A percentile compares a stretch with the other conserved stretches of the same genome.
Evolutionary conservation across 257 asterid genomes (phyloP).

Genomic region (Leonotis leonurus): DNA sequence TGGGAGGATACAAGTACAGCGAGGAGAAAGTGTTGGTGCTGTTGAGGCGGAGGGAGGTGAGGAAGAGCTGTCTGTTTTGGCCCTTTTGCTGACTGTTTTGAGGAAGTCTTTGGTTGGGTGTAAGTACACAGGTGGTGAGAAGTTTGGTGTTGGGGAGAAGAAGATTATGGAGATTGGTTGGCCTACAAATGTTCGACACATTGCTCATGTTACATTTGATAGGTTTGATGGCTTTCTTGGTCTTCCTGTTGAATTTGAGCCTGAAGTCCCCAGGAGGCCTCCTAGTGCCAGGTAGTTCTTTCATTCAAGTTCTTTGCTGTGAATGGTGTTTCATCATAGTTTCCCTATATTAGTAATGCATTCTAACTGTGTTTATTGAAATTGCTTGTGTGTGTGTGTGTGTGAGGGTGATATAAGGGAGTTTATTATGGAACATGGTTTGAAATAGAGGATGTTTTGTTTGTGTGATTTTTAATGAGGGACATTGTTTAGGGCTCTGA

Average conservation of each 20-base stretch:
- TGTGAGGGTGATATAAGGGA: too few relatives aligned
- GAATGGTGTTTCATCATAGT: background rate
- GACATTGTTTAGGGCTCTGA: background rate
- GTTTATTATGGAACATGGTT: too few relatives aligned
- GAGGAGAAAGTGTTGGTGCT: background rate
- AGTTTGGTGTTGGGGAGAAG: conserved; percentile 11
- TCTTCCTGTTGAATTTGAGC: conserved; percentile 58
- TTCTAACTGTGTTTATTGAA: background rate
- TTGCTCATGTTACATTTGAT: conserved; percentile 65
- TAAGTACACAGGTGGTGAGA: conserved; percentile 12
- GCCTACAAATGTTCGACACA: conserved; percentile 51
- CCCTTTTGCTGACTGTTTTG: conserved; percentile 28
- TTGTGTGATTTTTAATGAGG: background rate
- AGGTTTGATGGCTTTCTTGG: conserved; percentile 61
- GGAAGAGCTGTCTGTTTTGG: conserved; percentile 31
- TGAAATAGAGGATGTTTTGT: too few relatives aligned
- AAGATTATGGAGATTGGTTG: conserved; percentile 49
- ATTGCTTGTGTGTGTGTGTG: background rate
- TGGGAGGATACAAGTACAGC: conserved; percentile 8
- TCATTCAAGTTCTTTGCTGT: background rate
- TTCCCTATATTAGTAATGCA: background rate
- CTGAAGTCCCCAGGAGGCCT: conserved; percentile 50
- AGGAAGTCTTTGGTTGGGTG: conserved; percentile 52
- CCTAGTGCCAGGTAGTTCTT: conserved; percentile 53
- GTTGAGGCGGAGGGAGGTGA: background rate